Evolutionary conservation across 139 green algal genomes (phyloP).

Genomic region (Trebouxia sp.): DNA sequence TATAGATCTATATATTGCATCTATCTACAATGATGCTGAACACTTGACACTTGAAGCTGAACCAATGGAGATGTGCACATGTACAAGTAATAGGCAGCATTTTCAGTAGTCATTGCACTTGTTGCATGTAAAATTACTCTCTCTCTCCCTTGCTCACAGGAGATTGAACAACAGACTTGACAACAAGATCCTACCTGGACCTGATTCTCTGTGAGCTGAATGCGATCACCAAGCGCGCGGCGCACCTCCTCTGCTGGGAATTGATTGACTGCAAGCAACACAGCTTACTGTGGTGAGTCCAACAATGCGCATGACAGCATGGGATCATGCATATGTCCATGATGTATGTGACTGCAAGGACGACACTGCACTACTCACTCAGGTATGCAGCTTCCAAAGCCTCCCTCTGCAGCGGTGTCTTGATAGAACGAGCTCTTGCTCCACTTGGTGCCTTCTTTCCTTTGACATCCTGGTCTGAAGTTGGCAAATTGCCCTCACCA

Average conservation of each 20-base stretch:
- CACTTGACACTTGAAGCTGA: background rate
- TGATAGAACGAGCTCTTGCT: conserved; percentile 36
- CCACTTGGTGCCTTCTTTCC: conserved; percentile 4
- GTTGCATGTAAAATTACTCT: too few relatives aligned
- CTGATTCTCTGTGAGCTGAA: conserved; percentile 72
- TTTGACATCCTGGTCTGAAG: background rate
- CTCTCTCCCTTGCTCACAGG: too few relatives aligned
- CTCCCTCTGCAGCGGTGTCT: conserved; percentile 80
- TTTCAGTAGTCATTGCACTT: too few relatives aligned
- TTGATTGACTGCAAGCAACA: conserved; percentile 56
- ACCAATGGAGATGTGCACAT: too few relatives aligned
- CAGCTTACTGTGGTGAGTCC: background rate
- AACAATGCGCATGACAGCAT: too few relatives aligned
- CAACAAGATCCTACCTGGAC: conserved; percentile 50
- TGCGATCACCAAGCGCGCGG: conserved; percentile 58
- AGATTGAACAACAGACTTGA: background rate
- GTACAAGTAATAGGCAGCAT: too few relatives aligned
- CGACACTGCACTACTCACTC: conserved; percentile 38
- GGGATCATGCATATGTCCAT: too few relatives aligned
- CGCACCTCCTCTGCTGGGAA: conserved; percentile 58
- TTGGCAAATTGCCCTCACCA: background rate
- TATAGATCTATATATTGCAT: too few relatives aligned
- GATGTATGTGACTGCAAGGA: background rate
- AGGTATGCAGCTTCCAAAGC: conserved; percentile 73
- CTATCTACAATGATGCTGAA: too few relatives aligned